Evolutionary conservation across 148 eudicot species (phyloP).

Genomic region (Vaccinium macrocarpon): DNA sequence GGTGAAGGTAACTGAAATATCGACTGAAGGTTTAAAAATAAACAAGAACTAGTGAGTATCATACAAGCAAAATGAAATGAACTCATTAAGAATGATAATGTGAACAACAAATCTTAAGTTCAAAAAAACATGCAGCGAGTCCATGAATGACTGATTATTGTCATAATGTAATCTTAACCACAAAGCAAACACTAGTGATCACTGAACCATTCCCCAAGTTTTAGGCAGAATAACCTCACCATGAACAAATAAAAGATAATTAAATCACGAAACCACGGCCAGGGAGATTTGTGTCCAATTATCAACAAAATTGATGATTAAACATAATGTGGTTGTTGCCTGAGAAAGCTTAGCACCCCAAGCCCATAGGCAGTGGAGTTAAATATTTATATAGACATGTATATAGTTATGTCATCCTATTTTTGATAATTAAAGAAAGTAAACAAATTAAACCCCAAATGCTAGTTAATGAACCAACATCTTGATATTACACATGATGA

Average conservation of each 20-base stretch:
- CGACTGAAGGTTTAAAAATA: too few relatives aligned
- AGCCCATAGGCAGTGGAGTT: conserved; percentile 20
- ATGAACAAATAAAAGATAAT: neutral
- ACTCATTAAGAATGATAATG: neutral
- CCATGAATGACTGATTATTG: neutral
- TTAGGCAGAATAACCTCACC: neutral
- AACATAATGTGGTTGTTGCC: conserved; percentile 21
- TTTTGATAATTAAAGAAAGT: too few relatives aligned
- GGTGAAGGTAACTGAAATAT: too few relatives aligned
- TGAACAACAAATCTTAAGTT: neutral
- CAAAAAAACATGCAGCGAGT: neutral
- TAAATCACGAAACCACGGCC: neutral
- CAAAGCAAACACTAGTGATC: neutral
- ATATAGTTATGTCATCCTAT: too few relatives aligned
- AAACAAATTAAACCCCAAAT: too few relatives aligned
- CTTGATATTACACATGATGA: too few relatives aligned
- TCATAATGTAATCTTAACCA: neutral
- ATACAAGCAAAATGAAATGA: neutral
- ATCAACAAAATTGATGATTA: neutral
- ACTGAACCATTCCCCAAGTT: neutral
- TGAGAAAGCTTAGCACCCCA: conserved; percentile 36
- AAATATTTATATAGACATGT: too few relatives aligned
- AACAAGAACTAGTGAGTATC: too few relatives aligned
- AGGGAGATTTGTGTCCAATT: neutral
- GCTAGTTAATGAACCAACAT: too few relatives aligned